phyloP scores from a whole-genome alignment of 257 asterid genomes.

The Primulina eburnea region DNA sequence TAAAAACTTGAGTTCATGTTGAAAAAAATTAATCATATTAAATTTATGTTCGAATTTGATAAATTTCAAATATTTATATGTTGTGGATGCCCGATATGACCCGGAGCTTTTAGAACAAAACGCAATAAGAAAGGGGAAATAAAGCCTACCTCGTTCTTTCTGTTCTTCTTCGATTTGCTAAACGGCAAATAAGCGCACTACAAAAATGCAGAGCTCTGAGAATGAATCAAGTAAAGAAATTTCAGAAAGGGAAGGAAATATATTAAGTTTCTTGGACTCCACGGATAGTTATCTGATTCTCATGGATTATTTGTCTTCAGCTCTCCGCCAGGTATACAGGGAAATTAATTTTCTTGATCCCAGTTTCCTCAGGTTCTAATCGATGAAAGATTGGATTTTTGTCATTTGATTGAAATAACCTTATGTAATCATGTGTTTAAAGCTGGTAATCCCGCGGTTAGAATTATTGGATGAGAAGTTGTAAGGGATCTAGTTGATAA shows the following conservation, averaged over 20 bases:
- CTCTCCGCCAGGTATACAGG: conserved; percentile 73
- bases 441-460: conserved; percentile 12
- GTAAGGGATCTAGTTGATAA: background rate
- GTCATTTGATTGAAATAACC: conserved; percentile 3
- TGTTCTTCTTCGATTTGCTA: too few species aligned
- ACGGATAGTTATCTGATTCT: conserved; percentile 61
- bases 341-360: conserved; percentile 11
- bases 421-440: background rate
- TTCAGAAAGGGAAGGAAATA: conserved; percentile 42
- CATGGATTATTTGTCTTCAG: conserved; percentile 61
- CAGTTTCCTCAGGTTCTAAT: conserved; percentile 2
- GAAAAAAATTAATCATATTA: too few species aligned
- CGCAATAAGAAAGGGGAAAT: too few species aligned
- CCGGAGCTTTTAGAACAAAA: too few species aligned
- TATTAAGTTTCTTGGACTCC: conserved; percentile 68
- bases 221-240: conserved; percentile 31
- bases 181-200: too few species aligned
- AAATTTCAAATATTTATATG: too few species aligned
- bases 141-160: too few species aligned
- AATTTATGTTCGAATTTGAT: too few species aligned
- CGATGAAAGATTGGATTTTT: conserved; percentile 2
- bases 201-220: conserved; percentile 36
- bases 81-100: too few species aligned
- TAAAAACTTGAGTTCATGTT: too few species aligned
- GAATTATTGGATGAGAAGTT: background rate